Base-by-base conservation (phyloP, 805 yeast genomes). In the Naumovozyma baii region DNA sequence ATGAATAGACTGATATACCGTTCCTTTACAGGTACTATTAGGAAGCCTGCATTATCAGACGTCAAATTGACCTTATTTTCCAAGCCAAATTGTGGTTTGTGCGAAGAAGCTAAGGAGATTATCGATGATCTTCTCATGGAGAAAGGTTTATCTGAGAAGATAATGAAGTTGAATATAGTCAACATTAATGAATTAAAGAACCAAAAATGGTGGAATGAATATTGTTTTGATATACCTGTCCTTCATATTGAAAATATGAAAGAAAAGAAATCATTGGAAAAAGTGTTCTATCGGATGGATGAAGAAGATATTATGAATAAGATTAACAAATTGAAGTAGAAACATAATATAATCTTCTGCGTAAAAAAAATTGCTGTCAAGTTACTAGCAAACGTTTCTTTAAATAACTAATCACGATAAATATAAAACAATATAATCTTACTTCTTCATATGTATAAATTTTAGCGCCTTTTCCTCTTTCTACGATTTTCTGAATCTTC, bases 201-300 rank as follows among this genome's bases (percentile, higher is more conserved):
- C 51, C 64, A 71, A 36, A 64, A 68, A 36, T 81, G 85, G 79
- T 80, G 78, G 69, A 83, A 80, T 38, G 67, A 69, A 44, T 83
- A 82, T 48, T 76, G 87, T 49, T 81, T 76, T 54, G 94, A 83
- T 52, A 80, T 83, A 4, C 94, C 94, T 0, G 94, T 83, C 0
- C 53, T 83, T 32, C 88, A 83, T 54, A 66, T 83, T 7, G 79
- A 78, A 48, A 64, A 77, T 42, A 17, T 22, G 14, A 5, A 8
- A 9, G 58, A 55, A 5, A 71, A 69, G 38, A 62, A 51, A 26
- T 66, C 70, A 34, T 70, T 78, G 2, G 68, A 71, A 4, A 78
- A 76, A 50, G 75, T 78, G 52, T 80, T 82, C 81, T 90, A 83
- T 59, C 68, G 75, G 39, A 69, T 83, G 41, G 63, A 76, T 40